Base-by-base conservation (phyloP, 495 filamentous ascomycete species). In the Neurospora cerealis region DNA sequence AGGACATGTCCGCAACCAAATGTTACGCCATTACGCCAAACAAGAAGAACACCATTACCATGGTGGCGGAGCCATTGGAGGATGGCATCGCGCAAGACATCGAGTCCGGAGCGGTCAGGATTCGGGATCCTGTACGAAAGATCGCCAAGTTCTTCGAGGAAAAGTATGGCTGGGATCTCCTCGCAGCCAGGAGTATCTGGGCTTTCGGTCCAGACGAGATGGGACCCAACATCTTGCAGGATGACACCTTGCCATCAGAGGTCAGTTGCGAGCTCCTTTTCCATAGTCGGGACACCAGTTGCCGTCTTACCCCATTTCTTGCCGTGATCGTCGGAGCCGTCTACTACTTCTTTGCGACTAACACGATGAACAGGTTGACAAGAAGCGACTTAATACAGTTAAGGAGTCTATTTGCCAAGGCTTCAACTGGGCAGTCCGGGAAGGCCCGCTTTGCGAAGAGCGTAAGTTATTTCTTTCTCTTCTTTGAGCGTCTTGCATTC, bases 11-110 rank as follows among this genome's bases (percentile, higher is more conserved):
- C 24, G 94, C 95, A 37, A 97, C 97, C 73, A 98, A 98, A 85
- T 98, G 96, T 81, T 98, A 97, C 81, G 95, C 96, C 13, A 88
- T 97, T 76, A 99, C 96, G 5, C 96, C 96, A 8, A 99, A 99
- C 83, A 98, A 99, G 80, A 97, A 97, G 83, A 99, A 98, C 83
- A 98, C 97, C 82, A 93, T 99, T 80, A 99, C 96, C 69, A 97
- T 98, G 93, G 91, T 97, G 66, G 96, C 96, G 34, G 96, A 98
- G 78, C 94, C 95, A 19, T 83, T 99, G 54, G 96, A 99, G 78
- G 90, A 95, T 70, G 96, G 95, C 19, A 97, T 99, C 75, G 93
- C 95, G 19, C 92, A 95, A 78, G 96, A 98, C 77, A 98, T 99
- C 75, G 96, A 98, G 83, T 91, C 88, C 75, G 94, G 95, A 60